Conservation (phyloP, 2,329 filamentous ascomycete species). For the Diatrype stigma region DNA sequence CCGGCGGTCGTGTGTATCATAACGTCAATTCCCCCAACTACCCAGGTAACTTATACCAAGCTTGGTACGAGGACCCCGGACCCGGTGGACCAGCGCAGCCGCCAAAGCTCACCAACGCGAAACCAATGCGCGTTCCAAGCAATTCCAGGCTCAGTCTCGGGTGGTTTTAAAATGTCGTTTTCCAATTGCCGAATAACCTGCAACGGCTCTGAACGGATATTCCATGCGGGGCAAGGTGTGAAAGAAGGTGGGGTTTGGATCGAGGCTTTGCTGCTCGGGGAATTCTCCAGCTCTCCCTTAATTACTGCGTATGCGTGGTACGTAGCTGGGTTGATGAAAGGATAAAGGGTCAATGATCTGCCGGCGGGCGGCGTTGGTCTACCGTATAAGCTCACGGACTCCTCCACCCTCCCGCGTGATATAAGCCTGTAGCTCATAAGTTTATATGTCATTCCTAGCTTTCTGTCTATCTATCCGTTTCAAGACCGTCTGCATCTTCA, state of each 20-base stretch:
- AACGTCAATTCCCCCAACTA: no score
- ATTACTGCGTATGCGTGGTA: not conserved
- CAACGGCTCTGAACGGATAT: no score
- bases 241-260: not conserved
- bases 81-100: no score
- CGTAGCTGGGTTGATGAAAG: no score
- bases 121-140: no score
- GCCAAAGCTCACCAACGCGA: no score
- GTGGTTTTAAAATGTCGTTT: not conserved
- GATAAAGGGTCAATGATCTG: slow-evolving; percentile 15
- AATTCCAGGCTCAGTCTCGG: not conserved
- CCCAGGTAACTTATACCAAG: no score
- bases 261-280: not conserved
- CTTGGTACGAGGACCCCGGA: no score
- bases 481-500: not conserved
- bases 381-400: slow-evolving; percentile 16
- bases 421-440: slow-evolving; percentile 6
- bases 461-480: not conserved
- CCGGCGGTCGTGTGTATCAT: not conserved
- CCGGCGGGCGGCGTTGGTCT: slow-evolving; percentile 1
- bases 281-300: not conserved
- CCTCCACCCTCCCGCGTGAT: slow-evolving; percentile 21
- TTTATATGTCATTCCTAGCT: slow-evolving; percentile 7
- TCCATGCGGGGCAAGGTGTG: not conserved
- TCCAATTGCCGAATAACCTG: not conserved